Evolutionary conservation across 2,329 filamentous ascomycete genomes (phyloP), one percentile per base, ranked within the genome.

Genomic region (Aureobasidium sp.): DNA sequence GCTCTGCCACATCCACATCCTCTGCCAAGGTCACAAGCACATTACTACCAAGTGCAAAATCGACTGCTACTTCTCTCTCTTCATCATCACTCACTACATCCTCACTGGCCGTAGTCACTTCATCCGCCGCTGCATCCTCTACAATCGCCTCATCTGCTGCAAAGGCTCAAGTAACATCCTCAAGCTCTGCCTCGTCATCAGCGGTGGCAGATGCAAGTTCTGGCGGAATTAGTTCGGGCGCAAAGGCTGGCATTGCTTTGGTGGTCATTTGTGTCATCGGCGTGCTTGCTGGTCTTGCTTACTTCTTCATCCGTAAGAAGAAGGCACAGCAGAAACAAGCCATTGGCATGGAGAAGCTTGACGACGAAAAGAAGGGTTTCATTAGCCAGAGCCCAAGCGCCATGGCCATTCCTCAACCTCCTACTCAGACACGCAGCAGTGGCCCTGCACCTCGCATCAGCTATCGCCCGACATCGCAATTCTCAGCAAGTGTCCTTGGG

Each of bases 231-330:
- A 73, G 69, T 42, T 65, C 66, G 48, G 66, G 77, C 54, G 65
- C 71, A 56, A 93, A 89, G 69, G 90, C 89, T 38, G 93, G 93
- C 56, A 79, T 96, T 57, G 88, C 85, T 5, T 83, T 96, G 65
- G 90, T 90, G 63, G 81, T 94, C 42, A 70, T 96, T 27, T 75
- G 85, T 6, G 80, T 80, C 44, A 62, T 95, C 22, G 79, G 84
- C 27, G 69, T 84, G 2, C 66, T 93, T 22, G 80, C 82, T 25
- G 73, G 83, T n/a, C 66, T 86, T 19, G 74, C 86, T 17, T 85
- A 88, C 64, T 83, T 94, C 67, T 67, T 88, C 56, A 79, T 90
- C 65, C 84, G 79, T 61, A 81, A 82, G 64, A 88, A 85, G 75
- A 87, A 85, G 77, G 80, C 84, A 66, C 72, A 78, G 58, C 57